phyloP scores from a whole-genome alignment of 345 rosid species.

The Murraya paniculata region DNA sequence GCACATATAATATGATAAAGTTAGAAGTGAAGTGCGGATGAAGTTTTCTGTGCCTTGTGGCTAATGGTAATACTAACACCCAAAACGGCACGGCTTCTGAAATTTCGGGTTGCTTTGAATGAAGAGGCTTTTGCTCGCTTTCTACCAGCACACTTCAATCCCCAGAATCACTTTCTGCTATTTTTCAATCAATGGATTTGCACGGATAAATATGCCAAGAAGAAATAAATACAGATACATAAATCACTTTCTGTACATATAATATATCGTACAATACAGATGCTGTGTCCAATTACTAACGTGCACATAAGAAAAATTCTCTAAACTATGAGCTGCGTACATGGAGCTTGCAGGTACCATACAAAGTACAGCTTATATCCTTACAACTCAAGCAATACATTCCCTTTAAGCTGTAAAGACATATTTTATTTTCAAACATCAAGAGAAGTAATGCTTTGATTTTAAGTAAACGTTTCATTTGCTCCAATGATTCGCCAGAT shows the following conservation, averaged over 20 bases:
- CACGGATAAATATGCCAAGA: not conserved
- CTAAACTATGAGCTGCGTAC: not conserved
- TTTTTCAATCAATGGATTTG: not conserved
- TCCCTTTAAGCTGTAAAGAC: constrained; percentile 9
- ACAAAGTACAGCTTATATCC: constrained; percentile 24
- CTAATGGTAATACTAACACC: constrained; percentile 24
- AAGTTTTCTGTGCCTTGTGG: constrained; percentile 29
- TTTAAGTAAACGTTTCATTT: not conserved
- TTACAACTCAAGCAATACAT: constrained; percentile 22
- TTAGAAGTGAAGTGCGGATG: constrained; percentile 42
- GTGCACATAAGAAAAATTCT: not conserved
- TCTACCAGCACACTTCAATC: constrained; percentile 31
- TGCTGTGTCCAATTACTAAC: too few species aligned
- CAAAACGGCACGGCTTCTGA: constrained; percentile 74
- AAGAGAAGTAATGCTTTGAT: not conserved
- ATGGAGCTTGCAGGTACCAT: not conserved
- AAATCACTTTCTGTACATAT: not conserved
- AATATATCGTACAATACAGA: too few species aligned
- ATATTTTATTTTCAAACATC: not conserved
- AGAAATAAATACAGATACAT: not conserved
- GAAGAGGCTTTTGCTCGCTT: constrained; percentile 22
- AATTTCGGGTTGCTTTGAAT: constrained; percentile 32
- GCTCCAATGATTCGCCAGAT: not conserved
- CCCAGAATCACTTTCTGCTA: constrained; percentile 12
- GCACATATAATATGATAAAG: not conserved